These are phyloP conservation scores for Chalciporus piperatus DNA, from an alignment of 768 basidiomycete genomes.

Conservation along the genomic window DNA sequence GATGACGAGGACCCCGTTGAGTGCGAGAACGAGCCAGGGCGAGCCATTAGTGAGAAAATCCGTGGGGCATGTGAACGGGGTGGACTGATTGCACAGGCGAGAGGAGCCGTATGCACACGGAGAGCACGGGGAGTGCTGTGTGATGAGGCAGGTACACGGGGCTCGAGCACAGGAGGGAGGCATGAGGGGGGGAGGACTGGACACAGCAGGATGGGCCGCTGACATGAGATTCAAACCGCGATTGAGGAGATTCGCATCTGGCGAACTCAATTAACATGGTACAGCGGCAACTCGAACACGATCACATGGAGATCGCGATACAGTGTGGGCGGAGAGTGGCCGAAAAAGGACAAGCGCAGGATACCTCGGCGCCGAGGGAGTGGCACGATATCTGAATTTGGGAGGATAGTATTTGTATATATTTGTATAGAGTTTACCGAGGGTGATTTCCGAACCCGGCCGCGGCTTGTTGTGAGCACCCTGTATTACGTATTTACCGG, in stretches of 20 bases:
- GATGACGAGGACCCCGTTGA: conserved; percentile 29
- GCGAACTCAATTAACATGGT: conserved; percentile 22
- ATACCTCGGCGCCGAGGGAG: conserved; percentile 43
- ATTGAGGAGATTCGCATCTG: conserved; percentile 31
- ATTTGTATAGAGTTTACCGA: conserved; percentile 33
- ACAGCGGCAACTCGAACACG: conserved; percentile 33
- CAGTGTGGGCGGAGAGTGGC: conserved; percentile 31
- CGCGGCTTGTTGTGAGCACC: conserved; percentile 33
- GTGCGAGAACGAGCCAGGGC: conserved; percentile 27
- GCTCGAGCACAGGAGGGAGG: conserved; percentile 11
- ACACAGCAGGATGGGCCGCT: conserved; percentile 19
- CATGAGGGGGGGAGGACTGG: conserved; percentile 26
- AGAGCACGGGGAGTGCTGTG: background rate
- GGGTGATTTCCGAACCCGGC: conserved; percentile 40
- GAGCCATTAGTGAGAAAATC: conserved; percentile 22
- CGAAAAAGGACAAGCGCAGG: conserved; percentile 27
- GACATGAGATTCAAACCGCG: conserved; percentile 30
- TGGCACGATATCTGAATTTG: conserved; percentile 26
- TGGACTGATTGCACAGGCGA: background rate
- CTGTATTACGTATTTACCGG: conserved; percentile 33
- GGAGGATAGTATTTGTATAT: conserved; percentile 16
- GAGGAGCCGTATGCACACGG: background rate
- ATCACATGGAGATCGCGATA: conserved; percentile 34
- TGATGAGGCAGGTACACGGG: background rate
- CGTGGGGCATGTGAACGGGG: conserved; percentile 14